These are phyloP conservation scores for Pleurotus citrinopileatus DNA, from an alignment of 768 basidiomycete genomes.

Conservation along the genomic window DNA sequence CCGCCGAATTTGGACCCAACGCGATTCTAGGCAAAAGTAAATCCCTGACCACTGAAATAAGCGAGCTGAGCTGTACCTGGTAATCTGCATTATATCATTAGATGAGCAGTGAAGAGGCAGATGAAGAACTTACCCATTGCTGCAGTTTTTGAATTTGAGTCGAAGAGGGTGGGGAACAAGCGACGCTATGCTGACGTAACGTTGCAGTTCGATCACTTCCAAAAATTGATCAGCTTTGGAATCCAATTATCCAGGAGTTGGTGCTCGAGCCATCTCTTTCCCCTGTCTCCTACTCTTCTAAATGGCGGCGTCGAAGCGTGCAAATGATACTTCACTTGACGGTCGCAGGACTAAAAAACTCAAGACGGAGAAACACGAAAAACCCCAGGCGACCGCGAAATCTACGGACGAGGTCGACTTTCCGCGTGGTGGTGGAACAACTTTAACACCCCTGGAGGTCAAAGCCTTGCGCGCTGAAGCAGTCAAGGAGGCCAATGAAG, in stretches of 20 bases:
- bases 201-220: slow-evolving; percentile 16
- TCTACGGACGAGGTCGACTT: slow-evolving; percentile 86
- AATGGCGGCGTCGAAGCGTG: slow-evolving; percentile 14
- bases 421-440: slow-evolving; percentile 91
- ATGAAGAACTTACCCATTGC: slow-evolving; percentile 34
- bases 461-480: slow-evolving; percentile 85
- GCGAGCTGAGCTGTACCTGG: slow-evolving; percentile 43
- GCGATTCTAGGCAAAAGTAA: slow-evolving; percentile 63
- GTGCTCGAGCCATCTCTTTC: background rate
- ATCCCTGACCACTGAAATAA: background rate
- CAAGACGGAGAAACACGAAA: slow-evolving; percentile 20
- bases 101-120: background rate
- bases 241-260: background rate
- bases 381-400: slow-evolving; percentile 26
- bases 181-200: slow-evolving; percentile 24
- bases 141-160: background rate
- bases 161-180: background rate
- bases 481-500: slow-evolving; percentile 77
- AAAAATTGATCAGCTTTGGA: slow-evolving; percentile 23
- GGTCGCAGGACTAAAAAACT: slow-evolving; percentile 1
- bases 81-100: slow-evolving; percentile 46
- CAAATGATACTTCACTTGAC: background rate
- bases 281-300: background rate
- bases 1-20: slow-evolving; percentile 96
- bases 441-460: slow-evolving; percentile 84